These are phyloP conservation scores for Backusella tarrabulga DNA, from an alignment of 192 early-diverging fungal species.

Conservation along the genomic window DNA sequence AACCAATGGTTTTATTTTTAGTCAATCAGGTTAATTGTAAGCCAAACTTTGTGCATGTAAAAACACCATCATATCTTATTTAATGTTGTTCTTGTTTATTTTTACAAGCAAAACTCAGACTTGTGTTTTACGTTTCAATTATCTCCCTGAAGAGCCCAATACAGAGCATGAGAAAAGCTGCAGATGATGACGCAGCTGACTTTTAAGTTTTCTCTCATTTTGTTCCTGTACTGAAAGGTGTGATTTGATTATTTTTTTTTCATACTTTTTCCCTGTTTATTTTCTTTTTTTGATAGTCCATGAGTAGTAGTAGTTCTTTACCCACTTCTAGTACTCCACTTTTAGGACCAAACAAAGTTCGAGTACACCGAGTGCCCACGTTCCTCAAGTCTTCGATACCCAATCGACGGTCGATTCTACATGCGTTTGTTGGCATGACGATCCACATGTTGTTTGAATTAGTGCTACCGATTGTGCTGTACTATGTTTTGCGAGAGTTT, in stretches of 20 bases:
- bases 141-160: no score
- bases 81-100: no score
- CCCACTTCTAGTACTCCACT: constrained; percentile 17
- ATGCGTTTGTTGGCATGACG: constrained; percentile 23
- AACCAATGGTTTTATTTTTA: no score
- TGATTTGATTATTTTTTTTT: background rate
- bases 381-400: constrained; percentile 28
- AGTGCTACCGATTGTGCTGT: constrained; percentile 31
- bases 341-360: background rate
- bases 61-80: no score
- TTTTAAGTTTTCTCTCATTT: background rate
- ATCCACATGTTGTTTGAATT: constrained; percentile 31
- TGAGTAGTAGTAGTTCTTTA: constrained; percentile 1
- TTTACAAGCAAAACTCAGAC: no score
- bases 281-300: background rate
- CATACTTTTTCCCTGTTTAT: background rate
- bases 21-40: no score
- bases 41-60: no score
- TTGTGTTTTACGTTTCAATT: no score
- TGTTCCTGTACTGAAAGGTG: background rate
- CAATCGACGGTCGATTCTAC: constrained; percentile 28
- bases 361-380: constrained; percentile 25
- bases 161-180: no score
- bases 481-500: constrained; percentile 29
- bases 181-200: background rate